Evolutionary conservation across 2,329 filamentous ascomycete species (phyloP).

Genomic region (Pseudogymnoascus sp.): DNA sequence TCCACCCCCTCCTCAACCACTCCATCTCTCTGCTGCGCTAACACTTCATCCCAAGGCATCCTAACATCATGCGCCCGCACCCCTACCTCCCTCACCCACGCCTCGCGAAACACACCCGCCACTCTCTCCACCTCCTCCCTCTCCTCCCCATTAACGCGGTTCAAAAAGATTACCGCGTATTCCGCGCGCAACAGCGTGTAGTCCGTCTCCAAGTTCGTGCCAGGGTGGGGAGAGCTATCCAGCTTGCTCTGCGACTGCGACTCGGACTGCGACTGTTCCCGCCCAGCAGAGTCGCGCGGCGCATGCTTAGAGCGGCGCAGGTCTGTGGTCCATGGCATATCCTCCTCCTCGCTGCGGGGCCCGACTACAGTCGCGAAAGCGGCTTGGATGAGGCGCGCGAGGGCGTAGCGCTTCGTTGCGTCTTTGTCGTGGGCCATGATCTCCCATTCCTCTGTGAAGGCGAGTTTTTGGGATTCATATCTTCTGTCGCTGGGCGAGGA

Average conservation of each 20-base stretch:
- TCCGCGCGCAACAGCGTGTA: too few species aligned
- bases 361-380: not conserved
- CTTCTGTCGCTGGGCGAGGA: too few species aligned
- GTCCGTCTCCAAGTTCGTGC: not conserved
- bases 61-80: not conserved
- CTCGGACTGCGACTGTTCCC: too few species aligned
- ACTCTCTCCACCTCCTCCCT: not conserved
- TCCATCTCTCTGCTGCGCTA: not conserved
- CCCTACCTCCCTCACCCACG: not conserved
- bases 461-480: not conserved
- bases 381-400: not conserved
- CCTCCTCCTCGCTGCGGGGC: not conserved
- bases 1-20: not conserved
- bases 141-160: not conserved
- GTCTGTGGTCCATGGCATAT: not conserved
- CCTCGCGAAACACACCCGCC: not conserved
- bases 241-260: too few species aligned
- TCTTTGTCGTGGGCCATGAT: not conserved
- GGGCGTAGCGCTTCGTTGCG: not conserved
- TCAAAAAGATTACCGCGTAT: not conserved
- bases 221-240: too few species aligned
- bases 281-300: not conserved
- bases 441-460: not conserved
- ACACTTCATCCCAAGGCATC: not conserved
- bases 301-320: not conserved